Conservation (phyloP, 495 filamentous ascomycete genomes). For the Hypoxylon lienhwacheense region DNA sequence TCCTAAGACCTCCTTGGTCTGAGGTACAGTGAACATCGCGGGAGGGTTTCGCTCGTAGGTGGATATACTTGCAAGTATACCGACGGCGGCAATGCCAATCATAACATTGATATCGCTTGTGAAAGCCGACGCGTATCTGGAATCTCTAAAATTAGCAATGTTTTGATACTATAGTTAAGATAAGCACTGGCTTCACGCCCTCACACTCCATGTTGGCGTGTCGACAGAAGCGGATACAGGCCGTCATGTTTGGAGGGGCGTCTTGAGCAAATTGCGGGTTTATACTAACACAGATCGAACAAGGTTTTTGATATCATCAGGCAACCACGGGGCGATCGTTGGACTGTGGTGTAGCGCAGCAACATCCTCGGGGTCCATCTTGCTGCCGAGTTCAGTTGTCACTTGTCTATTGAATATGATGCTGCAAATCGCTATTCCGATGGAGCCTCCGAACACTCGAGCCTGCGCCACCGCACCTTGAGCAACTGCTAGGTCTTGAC, state of each 20-base stretch:
- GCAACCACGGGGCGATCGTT: conserved; percentile 26
- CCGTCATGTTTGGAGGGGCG: not conserved
- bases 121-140: conserved; percentile 38
- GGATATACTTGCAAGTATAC: conserved; percentile 35
- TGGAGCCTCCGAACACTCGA: conserved; percentile 59
- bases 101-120: conserved; percentile 37
- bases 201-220: not conserved
- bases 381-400: conserved; percentile 18
- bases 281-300: conserved; percentile 30
- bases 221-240: not conserved
- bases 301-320: conserved; percentile 20
- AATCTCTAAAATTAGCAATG: not conserved
- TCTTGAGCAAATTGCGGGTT: not conserved
- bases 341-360: conserved; percentile 37
- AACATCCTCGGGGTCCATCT: conserved; percentile 34
- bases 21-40: conserved; percentile 25
- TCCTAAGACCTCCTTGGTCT: conserved; percentile 36
- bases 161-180: not conserved
- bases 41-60: conserved; percentile 33
- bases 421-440: conserved; percentile 55
- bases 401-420: conserved; percentile 46
- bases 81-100: conserved; percentile 35
- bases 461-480: conserved; percentile 59
- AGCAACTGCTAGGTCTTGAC: conserved; percentile 54
- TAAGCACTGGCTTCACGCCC: not conserved